phyloP scores from a whole-genome alignment of 257 asterid genomes.

The Rauvolfia tetraphylla region DNA sequence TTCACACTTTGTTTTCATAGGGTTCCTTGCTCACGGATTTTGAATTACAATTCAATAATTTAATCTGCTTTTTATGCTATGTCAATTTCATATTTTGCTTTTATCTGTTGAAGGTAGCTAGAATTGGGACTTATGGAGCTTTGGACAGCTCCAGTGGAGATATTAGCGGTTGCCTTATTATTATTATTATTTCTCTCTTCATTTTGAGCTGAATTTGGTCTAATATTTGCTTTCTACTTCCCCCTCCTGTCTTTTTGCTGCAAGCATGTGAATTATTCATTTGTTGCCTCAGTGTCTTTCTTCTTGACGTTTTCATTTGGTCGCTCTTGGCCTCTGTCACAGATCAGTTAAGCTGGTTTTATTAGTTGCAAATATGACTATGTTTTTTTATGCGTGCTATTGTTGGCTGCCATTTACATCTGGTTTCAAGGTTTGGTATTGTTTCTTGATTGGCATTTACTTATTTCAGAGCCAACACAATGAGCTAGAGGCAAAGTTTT shows the following conservation, averaged over 20 bases:
- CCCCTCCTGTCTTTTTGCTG: not conserved
- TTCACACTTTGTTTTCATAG: not conserved
- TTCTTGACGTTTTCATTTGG: not conserved
- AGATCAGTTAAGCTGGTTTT: not conserved
- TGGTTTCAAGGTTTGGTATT: not conserved
- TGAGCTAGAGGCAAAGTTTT: conserved; percentile 67
- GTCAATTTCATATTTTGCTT: not conserved
- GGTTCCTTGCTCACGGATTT: not conserved
- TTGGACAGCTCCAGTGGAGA: not conserved
- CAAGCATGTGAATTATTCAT: not conserved
- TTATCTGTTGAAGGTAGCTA: not conserved
- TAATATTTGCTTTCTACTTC: not conserved
- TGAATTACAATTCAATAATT: not conserved
- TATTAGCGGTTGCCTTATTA: not conserved
- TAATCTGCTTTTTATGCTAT: not conserved
- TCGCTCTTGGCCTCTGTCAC: not conserved
- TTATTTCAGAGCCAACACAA: conserved; percentile 61
- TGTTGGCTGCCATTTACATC: not conserved
- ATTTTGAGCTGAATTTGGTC: not conserved
- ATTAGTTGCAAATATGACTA: not conserved
- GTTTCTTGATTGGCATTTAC: conserved; percentile 1
- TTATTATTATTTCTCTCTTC: not conserved
- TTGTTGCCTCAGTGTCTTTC: not conserved
- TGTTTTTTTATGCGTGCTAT: not conserved
- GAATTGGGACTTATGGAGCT: not conserved